Conservation (phyloP, 768 basidiomycete genomes). For the Russula abietina region DNA sequence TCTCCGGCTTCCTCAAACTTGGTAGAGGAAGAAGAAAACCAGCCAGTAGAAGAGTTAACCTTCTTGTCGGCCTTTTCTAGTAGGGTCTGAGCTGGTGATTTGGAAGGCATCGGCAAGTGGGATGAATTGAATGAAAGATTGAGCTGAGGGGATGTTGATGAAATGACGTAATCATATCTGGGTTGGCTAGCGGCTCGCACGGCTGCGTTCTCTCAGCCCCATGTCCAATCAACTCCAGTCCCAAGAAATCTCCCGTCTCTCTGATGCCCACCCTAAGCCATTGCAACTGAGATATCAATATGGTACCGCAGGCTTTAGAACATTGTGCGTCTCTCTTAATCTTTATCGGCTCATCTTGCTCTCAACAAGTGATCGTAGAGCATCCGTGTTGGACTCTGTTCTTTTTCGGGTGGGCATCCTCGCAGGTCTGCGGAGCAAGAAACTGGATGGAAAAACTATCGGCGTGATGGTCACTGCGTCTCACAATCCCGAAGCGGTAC, state of each 20-base stretch:
- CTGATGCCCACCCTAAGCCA: conserved; percentile 69
- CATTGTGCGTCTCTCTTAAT: conserved; percentile 50
- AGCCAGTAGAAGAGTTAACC: conserved; percentile 70
- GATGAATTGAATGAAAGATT: conserved; percentile 12
- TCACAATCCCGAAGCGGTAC: conserved; percentile 87
- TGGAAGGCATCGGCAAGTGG: conserved; percentile 53
- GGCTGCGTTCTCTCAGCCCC: background rate
- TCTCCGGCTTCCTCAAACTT: conserved; percentile 97
- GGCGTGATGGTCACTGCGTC: conserved; percentile 99
- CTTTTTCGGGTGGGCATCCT: conserved; percentile 89
- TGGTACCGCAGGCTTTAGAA: conserved; percentile 94
- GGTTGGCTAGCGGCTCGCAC: background rate
- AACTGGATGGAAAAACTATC: conserved; percentile 83
- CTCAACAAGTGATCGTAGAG: conserved; percentile 39
- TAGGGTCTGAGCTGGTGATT: conserved; percentile 69
- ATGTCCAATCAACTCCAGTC: conserved; percentile 31
- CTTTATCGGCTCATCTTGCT: background rate
- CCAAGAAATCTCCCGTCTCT: conserved; percentile 42
- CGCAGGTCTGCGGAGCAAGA: conserved; percentile 86
- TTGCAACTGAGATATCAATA: conserved; percentile 66
- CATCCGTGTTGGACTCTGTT: conserved; percentile 73
- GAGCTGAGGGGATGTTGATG: background rate
- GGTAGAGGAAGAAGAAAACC: conserved; percentile 78
- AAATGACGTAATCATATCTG: conserved; percentile 11
- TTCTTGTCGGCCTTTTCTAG: conserved; percentile 93